Evolutionary conservation across 257 asterid species (phyloP), one percentile per base, ranked within the genome.

Genomic region (Osmanthus fragrans): DNA sequence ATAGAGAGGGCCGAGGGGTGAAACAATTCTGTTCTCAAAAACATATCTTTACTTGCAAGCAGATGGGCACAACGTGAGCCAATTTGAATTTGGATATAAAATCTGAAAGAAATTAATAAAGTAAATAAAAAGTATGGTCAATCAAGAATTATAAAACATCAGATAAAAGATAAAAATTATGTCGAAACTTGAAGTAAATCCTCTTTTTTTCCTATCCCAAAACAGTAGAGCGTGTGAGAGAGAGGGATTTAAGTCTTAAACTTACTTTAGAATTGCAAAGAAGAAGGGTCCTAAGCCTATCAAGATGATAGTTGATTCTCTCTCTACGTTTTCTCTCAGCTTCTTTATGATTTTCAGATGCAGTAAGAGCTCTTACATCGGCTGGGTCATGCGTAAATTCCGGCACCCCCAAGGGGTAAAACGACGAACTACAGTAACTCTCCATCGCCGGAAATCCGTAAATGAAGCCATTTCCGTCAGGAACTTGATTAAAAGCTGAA

Each of bases 281-380:
- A 78, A 91, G 97, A 72, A 91, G 86, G 21, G 87, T 69, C 73
- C 93, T 81, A 47, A 91, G 95, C 33, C 81, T 67, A 83, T 89
- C 87, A 67, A 91, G 97, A 82, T 91, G 97, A 15, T 82, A 88
- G 29, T 91, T 91, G 47, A 91, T 91, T 70, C 95, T 88, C 77
- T 89, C 84, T 63, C 96, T 84, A 16, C 96, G 86, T 29, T 87
- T 82, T 76, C 91, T 88, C 83, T 91, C 97, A 39, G 97, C 97
- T 86, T 88, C 97, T 80, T 90, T 90, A 37, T 91, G 97, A 65
- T 88, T 86, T 33, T 84, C 85, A 33, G 92, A 87, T 72, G 95
- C 91, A 15, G 79, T 80, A 33, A 74, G 32, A 68, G 84, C 89
- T 83, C 90, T 86, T 76, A 72, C 81, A 63, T 84, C 93, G 15